Conservation (phyloP, 75 land plant genomes). For the Adiantum capillusveneris region DNA sequence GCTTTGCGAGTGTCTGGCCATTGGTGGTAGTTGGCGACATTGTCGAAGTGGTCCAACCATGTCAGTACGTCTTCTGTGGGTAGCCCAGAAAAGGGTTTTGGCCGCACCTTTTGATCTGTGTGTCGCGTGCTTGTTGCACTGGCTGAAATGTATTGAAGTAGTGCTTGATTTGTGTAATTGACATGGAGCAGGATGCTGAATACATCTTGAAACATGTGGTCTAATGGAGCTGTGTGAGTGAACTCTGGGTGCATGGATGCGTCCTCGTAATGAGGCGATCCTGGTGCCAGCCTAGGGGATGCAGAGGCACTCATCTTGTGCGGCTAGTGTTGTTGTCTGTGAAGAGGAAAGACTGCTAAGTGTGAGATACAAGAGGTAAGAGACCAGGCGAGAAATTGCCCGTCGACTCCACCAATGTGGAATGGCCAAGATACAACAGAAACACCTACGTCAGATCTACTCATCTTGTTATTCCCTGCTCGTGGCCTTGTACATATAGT, state of each 20-base stretch:
- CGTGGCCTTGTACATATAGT: too few species aligned
- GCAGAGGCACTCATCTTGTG: too few species aligned
- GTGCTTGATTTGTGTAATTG: background rate
- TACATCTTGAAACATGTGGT: background rate
- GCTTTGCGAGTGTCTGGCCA: background rate
- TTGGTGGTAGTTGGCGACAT: background rate
- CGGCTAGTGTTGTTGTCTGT: too few species aligned
- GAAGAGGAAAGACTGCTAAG: too few species aligned
- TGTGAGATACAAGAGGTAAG: too few species aligned
- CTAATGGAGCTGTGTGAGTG: background rate
- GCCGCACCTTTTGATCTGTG: background rate
- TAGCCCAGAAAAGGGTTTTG: background rate
- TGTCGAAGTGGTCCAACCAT: slow-evolving; percentile 1
- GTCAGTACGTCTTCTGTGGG: background rate
- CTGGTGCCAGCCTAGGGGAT: too few species aligned
- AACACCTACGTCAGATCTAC: too few species aligned
- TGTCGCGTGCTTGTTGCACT: background rate
- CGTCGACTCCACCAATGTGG: too few species aligned
- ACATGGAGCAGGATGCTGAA: background rate
- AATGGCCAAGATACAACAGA: too few species aligned
- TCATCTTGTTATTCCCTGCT: too few species aligned
- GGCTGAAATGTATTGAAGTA: background rate
- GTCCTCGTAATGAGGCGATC: background rate
- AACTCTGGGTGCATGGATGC: background rate
- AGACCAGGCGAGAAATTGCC: too few species aligned